phyloP scores from a whole-genome alignment of 1,284 basidiomycete species.

The Golubevia pallescens region DNA sequence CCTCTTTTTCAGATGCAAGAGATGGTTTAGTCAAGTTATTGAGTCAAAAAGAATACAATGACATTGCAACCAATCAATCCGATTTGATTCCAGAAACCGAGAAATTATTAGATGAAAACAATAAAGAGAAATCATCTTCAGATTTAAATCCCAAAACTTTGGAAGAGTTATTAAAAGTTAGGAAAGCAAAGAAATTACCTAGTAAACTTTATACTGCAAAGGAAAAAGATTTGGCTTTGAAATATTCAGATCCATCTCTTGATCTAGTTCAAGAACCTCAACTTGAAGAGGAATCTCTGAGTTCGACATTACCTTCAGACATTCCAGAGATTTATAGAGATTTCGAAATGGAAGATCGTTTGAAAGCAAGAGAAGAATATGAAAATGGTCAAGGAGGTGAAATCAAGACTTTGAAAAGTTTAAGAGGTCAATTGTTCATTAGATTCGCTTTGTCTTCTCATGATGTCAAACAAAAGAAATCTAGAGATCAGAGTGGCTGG shows the following conservation, averaged over 20 bases:
- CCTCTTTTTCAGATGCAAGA: not conserved
- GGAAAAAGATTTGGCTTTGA: no score
- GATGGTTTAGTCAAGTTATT: no score
- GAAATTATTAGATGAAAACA: not conserved
- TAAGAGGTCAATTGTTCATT: constrained; percentile 30
- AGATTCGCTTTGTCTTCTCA: constrained; percentile 37
- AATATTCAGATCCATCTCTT: no score
- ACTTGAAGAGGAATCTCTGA: not conserved
- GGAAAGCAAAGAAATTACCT: constrained; percentile 4
- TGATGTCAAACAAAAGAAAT: constrained; percentile 44
- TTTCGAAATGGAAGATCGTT: constrained; percentile 46
- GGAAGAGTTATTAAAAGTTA: not conserved
- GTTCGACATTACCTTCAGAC: constrained; percentile 30
- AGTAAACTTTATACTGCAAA: no score
- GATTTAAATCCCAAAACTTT: no score
- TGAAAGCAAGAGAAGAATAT: constrained; percentile 5
- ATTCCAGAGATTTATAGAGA: constrained; percentile 58
- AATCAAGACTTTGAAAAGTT: constrained; percentile 21
- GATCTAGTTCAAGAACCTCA: constrained; percentile 1
- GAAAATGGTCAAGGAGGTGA: constrained; percentile 16
- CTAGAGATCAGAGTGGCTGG: constrained; percentile 43
- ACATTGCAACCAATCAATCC: constrained; percentile 4
- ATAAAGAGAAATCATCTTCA: no score
- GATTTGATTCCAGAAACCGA: constrained; percentile 1
- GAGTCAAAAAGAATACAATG: no score